Conservation (phyloP, 169 alveolate genomes). For the Cyclospora cayetanensis region DNA sequence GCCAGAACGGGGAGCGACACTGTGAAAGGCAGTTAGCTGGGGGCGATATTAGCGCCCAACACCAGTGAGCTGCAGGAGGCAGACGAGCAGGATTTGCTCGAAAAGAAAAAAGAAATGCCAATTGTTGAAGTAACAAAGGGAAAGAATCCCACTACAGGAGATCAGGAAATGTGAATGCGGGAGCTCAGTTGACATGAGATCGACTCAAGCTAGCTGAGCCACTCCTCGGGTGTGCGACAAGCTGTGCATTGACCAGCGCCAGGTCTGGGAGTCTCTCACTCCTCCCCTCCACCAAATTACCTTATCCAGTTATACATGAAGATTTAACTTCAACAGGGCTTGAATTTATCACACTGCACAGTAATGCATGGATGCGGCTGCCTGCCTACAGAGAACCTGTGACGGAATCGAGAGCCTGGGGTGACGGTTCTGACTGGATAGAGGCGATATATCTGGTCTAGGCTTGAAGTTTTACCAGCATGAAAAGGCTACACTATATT, state of each 20-base stretch:
- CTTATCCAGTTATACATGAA: no score
- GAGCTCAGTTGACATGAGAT: neutral
- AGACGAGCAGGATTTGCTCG: neutral
- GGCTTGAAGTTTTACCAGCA: no score
- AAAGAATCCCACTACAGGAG: constrained; percentile 20
- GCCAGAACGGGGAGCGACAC: constrained; percentile 42
- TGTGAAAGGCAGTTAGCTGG: constrained; percentile 64
- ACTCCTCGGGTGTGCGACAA: constrained; percentile 56
- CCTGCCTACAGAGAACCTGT: no score
- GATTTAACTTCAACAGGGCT: no score
- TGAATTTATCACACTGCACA: no score
- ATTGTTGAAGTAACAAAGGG: no score
- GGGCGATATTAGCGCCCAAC: constrained; percentile 57
- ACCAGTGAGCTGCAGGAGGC: neutral
- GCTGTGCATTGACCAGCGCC: constrained; percentile 49
- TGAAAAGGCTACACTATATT: no score
- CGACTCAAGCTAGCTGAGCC: constrained; percentile 54
- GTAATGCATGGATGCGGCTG: no score
- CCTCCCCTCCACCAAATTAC: no score
- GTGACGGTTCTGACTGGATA: no score
- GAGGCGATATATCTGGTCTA: no score
- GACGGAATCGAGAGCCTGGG: no score
- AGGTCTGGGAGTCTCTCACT: neutral
- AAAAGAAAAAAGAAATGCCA: constrained; percentile 31
- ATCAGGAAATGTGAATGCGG: neutral